Conservation (phyloP, 352 stramenopile genomes). For the Pythium sukuiense region DNA sequence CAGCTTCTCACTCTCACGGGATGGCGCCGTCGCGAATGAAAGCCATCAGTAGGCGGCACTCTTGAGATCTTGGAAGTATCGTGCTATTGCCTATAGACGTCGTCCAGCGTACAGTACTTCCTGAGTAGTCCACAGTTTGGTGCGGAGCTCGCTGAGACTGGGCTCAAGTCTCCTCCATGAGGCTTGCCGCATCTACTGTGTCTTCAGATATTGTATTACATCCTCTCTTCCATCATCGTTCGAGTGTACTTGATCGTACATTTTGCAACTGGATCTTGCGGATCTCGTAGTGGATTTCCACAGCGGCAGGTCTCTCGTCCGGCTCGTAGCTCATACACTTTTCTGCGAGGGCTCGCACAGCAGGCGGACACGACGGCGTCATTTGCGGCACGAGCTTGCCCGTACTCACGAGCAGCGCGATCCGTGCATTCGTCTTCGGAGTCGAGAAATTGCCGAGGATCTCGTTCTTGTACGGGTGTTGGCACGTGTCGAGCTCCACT, state of each 20-base stretch:
- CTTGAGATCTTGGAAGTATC: too few species aligned
- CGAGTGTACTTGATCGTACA: background rate
- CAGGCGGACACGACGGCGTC: conserved; percentile 14
- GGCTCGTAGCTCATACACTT: conserved; percentile 25
- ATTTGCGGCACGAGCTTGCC: conserved; percentile 23
- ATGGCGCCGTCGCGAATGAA: background rate
- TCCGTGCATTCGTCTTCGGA: conserved; percentile 20
- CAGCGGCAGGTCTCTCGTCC: conserved; percentile 21
- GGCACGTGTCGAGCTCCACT: conserved; percentile 30
- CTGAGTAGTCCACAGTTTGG: too few species aligned
- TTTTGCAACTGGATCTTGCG: conserved; percentile 17
- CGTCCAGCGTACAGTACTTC: too few species aligned
- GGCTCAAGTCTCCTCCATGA: too few species aligned
- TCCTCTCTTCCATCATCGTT: background rate
- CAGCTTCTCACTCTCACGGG: background rate
- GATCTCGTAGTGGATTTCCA: conserved; percentile 32
- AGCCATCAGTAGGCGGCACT: too few species aligned
- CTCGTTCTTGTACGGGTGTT: conserved; percentile 16
- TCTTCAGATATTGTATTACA: too few species aligned
- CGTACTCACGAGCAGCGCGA: conserved; percentile 27
- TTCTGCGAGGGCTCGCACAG: conserved; percentile 15
- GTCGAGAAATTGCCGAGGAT: background rate
- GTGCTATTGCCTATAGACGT: too few species aligned
- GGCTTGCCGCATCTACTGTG: too few species aligned
- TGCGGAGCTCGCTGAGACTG: too few species aligned